phyloP scores from a whole-genome alignment of 176 grass and related monocot genomes.

The Zoysia pacifica region DNA sequence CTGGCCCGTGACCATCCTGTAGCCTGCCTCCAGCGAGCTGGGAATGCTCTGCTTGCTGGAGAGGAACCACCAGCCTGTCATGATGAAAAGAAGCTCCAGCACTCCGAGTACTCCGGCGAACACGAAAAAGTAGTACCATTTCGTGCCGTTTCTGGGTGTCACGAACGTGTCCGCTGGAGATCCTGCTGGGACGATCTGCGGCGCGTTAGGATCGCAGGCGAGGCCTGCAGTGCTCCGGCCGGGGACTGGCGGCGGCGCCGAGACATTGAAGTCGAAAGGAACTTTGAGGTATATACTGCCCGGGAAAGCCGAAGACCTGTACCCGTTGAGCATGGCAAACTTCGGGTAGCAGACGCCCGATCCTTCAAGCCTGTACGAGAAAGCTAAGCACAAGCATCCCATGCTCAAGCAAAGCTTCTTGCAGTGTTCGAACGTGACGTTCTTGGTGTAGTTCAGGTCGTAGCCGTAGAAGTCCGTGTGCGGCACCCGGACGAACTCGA shows the following conservation, averaged over 20 bases:
- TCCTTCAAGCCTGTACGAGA: slow-evolving; percentile 44
- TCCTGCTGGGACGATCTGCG: background rate
- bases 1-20: background rate
- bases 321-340: slow-evolving; percentile 56
- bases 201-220: slow-evolving; percentile 26
- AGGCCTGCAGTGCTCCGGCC: background rate
- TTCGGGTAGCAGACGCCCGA: slow-evolving; percentile 35
- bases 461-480: slow-evolving; percentile 57
- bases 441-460: slow-evolving; percentile 12
- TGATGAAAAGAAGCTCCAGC: background rate
- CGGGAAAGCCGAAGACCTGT: slow-evolving; percentile 38
- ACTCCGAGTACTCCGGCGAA: background rate
- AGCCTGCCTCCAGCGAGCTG: background rate
- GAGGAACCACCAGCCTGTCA: background rate
- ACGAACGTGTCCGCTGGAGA: background rate
- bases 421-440: slow-evolving; percentile 40
- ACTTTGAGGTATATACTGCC: slow-evolving; percentile 59
- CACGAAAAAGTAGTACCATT: background rate
- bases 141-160: background rate
- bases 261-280: slow-evolving; percentile 16
- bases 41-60: background rate
- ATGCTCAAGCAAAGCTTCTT: slow-evolving; percentile 18
- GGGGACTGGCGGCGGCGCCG: background rate
- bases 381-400: slow-evolving; percentile 43
- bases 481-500: slow-evolving; percentile 26